Conservation (phyloP, 495 filamentous ascomycete species). For the Evansstolkia leycettana region DNA sequence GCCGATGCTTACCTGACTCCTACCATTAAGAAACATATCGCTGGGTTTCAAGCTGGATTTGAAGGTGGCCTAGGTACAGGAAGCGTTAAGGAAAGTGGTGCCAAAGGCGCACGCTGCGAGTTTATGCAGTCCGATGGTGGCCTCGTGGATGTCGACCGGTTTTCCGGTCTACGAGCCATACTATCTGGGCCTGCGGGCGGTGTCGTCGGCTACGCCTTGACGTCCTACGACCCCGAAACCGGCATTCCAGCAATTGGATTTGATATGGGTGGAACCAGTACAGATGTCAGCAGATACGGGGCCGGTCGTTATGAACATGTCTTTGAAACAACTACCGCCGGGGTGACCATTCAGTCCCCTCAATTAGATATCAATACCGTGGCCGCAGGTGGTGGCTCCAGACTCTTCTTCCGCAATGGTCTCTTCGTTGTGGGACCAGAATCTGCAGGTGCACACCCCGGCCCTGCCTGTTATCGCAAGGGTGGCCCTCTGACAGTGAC, state of each 20-base stretch:
- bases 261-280: conserved; percentile 89
- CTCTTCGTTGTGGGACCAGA: conserved; percentile 90
- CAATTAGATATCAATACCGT: conserved; percentile 95
- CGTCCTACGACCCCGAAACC: conserved; percentile 67
- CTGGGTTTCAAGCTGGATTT: conserved; percentile 63
- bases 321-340: conserved; percentile 88
- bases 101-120: conserved; percentile 35
- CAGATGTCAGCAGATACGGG: conserved; percentile 73
- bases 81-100: conserved; percentile 3
- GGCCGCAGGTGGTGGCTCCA: conserved; percentile 80
- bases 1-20: conserved; percentile 91
- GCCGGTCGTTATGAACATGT: conserved; percentile 78
- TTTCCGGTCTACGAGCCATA: conserved; percentile 39
- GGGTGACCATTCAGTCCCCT: conserved; percentile 84
- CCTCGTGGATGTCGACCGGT: conserved; percentile 31
- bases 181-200: conserved; percentile 47
- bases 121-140: conserved; percentile 41
- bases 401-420: conserved; percentile 74
- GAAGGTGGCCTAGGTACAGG: conserved; percentile 11
- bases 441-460: conserved; percentile 77
- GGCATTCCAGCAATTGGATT: conserved; percentile 84
- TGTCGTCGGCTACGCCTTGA: conserved; percentile 81
- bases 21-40: conserved; percentile 78
- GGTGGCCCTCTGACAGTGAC: conserved; percentile 82
- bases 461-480: conserved; percentile 86